Evolutionary conservation across 352 stramenopile species (phyloP), one percentile per base, ranked within the genome.

Genomic region (Pythium rhizo-oryzae): DNA sequence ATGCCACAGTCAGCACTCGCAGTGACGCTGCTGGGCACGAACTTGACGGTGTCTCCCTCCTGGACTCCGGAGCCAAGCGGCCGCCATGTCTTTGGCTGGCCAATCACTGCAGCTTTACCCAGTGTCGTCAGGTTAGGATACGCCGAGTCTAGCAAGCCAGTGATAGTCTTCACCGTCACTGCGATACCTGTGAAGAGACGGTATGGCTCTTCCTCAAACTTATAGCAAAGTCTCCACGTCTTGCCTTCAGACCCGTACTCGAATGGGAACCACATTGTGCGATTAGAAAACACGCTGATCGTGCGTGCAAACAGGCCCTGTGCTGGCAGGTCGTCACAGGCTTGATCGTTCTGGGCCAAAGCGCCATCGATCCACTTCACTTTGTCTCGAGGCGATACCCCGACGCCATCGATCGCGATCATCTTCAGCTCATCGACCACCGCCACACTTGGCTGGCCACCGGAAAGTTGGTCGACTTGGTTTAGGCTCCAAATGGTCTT

Each of bases 351-450:
- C 35, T 58, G 51, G 24, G 65, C 30, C 0, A 39, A 64, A 1
- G 35, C 51, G 12, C 50, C 21, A 8, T 69, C 68, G 5, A 92
- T 73, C 62, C 88, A 92, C 55, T 92, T 92, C 8, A 82, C 62
- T 4, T 71, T 59, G 55, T 92, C 84, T 0, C 80, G 78, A 9
- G 65, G 55, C 15, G 77, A 82, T 9, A 90, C 51, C 0, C 84
- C 84, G n/a, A 90, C 77, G 4, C 81, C 81, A 55, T 79, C 59
- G 37, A 92, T 83, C 0, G 44, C 44, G 62, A 92, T 80, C 28
- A 79, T 51, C 49, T 92, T 92, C 3, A 74, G 71, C 25, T 92
- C 84, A 49, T 89, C 77, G 12, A 89, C 82, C 21, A 90, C 74
- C 1, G 79, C 72, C 3, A 92, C 77, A 25, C 74, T 69, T 25